phyloP scores from a whole-genome alignment of 1,284 basidiomycete species.

The Ustilago shanxiensis region DNA sequence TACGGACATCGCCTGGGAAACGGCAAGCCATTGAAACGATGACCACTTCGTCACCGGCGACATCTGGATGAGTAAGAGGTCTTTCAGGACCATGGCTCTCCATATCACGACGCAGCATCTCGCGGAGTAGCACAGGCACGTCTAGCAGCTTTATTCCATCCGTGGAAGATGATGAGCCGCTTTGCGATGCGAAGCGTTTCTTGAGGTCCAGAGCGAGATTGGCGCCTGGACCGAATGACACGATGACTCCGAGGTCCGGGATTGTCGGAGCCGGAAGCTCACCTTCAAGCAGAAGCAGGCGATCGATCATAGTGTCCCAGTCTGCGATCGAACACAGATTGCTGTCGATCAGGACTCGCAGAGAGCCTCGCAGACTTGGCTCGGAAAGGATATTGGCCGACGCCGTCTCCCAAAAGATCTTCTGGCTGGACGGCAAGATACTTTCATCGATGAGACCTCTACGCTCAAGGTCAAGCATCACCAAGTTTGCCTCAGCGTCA shows the following conservation, averaged over 20 bases:
- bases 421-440: conserved; percentile 9
- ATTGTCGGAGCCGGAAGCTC: background rate
- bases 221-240: conserved; percentile 35
- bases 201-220: conserved; percentile 30
- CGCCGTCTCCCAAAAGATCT: conserved; percentile 34
- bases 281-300: conserved; percentile 12
- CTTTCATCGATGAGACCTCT: conserved; percentile 20
- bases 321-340: conserved; percentile 35
- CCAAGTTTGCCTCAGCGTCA: conserved; percentile 5
- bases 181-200: conserved; percentile 7
- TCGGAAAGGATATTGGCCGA: conserved; percentile 18
- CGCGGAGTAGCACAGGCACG: conserved; percentile 10
- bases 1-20: conserved; percentile 50
- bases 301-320: conserved; percentile 38
- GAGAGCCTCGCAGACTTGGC: background rate
- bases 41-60: conserved; percentile 46
- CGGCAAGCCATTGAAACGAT: conserved; percentile 55
- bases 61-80: conserved; percentile 8
- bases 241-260: background rate
- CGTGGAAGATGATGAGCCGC: background rate
- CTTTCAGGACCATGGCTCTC: background rate
- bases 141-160: conserved; percentile 15
- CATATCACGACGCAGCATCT: background rate
- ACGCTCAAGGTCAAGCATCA: conserved; percentile 35
- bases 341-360: conserved; percentile 23